phyloP scores from a whole-genome alignment of 129 eudicot genomes.

The Pseudognaphalium luteoalbum region DNA sequence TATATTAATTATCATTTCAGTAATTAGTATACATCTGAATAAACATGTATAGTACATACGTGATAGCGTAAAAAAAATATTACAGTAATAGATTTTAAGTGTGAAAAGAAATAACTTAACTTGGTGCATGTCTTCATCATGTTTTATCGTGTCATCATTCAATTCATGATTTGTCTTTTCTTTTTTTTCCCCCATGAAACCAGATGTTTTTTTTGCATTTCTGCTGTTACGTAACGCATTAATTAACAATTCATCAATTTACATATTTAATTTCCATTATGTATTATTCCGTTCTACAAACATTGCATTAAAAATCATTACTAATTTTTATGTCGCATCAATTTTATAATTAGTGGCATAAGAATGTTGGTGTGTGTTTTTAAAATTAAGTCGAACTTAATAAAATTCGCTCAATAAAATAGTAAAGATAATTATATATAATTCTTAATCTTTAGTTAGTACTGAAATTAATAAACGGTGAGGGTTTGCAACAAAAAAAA shows the following conservation, averaged over 20 bases:
- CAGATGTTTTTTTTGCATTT: neutral
- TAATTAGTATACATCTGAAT: neutral
- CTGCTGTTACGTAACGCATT: neutral
- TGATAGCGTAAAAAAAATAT: neutral
- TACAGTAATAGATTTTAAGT: neutral
- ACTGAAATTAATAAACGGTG: constrained; percentile 18
- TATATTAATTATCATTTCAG: too few species aligned
- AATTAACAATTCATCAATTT: neutral
- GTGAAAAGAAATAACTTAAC: neutral
- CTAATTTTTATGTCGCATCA: too few species aligned
- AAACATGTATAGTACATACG: neutral
- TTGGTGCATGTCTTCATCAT: neutral
- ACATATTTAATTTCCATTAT: neutral
- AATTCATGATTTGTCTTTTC: neutral
- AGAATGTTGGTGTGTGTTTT: too few species aligned
- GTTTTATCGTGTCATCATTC: neutral
- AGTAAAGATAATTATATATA: neutral
- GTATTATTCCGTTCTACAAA: neutral
- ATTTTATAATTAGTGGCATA: too few species aligned
- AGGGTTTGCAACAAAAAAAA: constrained; percentile 16
- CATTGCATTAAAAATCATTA: neutral
- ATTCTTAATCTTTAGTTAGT: neutral
- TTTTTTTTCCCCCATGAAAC: neutral
- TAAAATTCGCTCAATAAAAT: neutral
- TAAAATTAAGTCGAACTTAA: too few species aligned